Percentiles rank a stretch among this genome's conserved stretches.
Evolutionary conservation across 83 land plant species (phyloP).

Genomic region (Picea abies): DNA sequence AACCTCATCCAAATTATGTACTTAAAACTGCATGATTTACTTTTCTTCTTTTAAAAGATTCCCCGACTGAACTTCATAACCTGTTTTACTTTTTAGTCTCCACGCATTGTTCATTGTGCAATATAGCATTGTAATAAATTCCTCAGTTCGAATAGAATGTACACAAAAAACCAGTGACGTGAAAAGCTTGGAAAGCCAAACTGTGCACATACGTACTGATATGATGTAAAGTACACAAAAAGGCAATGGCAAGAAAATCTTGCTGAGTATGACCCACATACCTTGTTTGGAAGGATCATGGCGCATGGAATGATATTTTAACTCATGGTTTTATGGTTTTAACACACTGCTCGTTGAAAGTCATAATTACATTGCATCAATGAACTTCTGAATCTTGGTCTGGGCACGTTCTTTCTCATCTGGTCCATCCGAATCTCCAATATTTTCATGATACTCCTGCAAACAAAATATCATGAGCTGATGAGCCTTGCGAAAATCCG

Average conservation of each 20-base stretch:
- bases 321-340: not conserved
- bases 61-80: no score
- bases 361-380: constrained; percentile 60
- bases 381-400: constrained; percentile 71
- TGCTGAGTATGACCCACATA: not conserved
- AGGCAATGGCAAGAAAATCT: not conserved
- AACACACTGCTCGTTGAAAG: not conserved
- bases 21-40: no score
- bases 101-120: no score
- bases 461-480: not conserved
- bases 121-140: no score
- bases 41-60: no score
- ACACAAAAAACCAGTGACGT: no score
- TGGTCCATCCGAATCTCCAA: constrained; percentile 92
- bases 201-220: no score
- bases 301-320: not conserved
- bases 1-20: no score
- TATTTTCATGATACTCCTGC: constrained; percentile 96
- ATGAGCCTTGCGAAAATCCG: not conserved
- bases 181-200: no score
- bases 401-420: constrained; percentile 87
- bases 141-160: no score
- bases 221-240: not conserved
- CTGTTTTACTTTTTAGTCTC: no score
- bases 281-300: not conserved